These are phyloP conservation scores for Combretum micranthum DNA, from an alignment of 345 rosid genomes.

Conservation along the genomic window DNA sequence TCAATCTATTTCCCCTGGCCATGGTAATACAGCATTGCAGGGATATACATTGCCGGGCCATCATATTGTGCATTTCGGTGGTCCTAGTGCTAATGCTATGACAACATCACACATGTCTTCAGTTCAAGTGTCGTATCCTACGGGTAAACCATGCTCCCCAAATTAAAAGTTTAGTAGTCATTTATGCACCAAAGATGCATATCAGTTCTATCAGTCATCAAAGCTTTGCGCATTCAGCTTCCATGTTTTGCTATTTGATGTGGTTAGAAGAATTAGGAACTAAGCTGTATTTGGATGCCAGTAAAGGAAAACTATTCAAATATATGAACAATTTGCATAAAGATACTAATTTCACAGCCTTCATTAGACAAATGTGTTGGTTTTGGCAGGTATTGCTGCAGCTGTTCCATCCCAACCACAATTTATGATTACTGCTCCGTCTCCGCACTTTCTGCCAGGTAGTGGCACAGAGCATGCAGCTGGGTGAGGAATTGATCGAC, in stretches of 20 bases:
- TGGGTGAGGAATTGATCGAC: conserved; percentile 54
- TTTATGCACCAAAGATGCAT: no score
- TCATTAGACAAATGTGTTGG: neutral
- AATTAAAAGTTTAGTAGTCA: no score
- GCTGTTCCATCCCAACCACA: conserved; percentile 57
- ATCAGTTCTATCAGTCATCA: no score
- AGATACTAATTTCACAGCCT: neutral
- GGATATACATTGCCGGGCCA: conserved; percentile 73
- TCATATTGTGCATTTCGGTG: conserved; percentile 54
- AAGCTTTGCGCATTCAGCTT: no score
- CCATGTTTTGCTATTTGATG: neutral
- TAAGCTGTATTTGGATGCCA: neutral
- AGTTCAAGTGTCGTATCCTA: conserved; percentile 69
- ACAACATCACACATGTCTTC: conserved; percentile 62
- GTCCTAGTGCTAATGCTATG: conserved; percentile 48
- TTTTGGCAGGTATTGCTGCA: conserved; percentile 37
- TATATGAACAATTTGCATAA: neutral
- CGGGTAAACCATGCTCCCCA: conserved; percentile 23
- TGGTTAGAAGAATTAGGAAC: no score
- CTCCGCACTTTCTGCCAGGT: conserved; percentile 72
- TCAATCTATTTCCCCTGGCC: conserved; percentile 58
- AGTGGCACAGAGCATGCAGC: conserved; percentile 78
- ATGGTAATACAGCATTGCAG: conserved; percentile 54
- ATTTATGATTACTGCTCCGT: conserved; percentile 54
- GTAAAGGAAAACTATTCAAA: neutral